phyloP scores from a whole-genome alignment of 495 filamentous ascomycete genomes.

The Clohesyomyces aquaticus region DNA sequence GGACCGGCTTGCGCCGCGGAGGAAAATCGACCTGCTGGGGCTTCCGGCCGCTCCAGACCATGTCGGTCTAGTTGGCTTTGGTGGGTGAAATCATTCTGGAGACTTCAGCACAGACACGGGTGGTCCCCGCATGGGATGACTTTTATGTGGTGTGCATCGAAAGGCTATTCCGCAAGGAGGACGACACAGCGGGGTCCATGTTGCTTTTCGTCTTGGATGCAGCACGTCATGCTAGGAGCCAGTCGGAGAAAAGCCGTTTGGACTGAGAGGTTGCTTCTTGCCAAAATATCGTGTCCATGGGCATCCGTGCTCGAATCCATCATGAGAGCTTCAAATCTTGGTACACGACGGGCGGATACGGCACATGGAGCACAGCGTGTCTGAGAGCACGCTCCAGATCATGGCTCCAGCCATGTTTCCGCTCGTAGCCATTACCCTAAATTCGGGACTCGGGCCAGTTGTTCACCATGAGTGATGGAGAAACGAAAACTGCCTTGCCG shows the following conservation, averaged over 20 bases:
- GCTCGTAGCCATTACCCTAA: neutral
- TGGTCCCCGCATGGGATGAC: slow-evolving; percentile 3
- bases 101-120: neutral
- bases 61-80: neutral
- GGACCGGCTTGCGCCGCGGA: slow-evolving; percentile 18
- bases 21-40: no score
- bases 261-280: no score
- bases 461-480: neutral
- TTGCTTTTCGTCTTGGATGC: no score
- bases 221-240: slow-evolving; percentile 3
- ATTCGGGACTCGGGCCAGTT: no score
- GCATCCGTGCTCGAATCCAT: neutral
- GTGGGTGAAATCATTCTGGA: neutral
- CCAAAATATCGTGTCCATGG: neutral
- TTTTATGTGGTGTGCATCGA: no score
- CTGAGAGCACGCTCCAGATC: slow-evolving; percentile 28
- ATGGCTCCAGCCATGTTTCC: slow-evolving; percentile 18
- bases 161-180: no score
- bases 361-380: slow-evolving; percentile 15
- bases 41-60: slow-evolving; percentile 3
- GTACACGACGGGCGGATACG: slow-evolving; percentile 23
- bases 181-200: no score
- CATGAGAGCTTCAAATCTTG: slow-evolving; percentile 8
- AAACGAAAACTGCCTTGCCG: neutral
- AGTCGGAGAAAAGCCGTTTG: slow-evolving; percentile 11